Conservation (phyloP, 176 grass and related monocot species). For the Chloris gayana region DNA sequence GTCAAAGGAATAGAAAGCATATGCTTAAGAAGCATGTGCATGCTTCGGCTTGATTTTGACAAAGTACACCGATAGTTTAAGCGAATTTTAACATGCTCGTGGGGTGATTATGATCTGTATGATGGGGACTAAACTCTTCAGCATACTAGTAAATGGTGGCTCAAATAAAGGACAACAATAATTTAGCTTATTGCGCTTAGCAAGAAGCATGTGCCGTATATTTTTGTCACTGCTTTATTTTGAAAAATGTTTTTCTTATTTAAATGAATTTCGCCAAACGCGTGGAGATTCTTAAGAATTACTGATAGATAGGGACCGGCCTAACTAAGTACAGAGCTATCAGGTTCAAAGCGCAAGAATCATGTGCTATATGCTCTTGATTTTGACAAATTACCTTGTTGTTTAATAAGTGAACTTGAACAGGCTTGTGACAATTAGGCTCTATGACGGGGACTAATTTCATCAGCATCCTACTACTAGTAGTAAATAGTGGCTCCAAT, state of each 20-base stretch:
- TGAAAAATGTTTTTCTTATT: neutral
- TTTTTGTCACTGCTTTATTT: neutral
- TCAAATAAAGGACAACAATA: neutral
- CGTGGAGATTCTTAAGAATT: neutral
- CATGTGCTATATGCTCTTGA: neutral
- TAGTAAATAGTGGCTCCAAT: too few relatives aligned
- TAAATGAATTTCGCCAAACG: neutral
- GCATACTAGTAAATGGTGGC: neutral
- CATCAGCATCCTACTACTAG: too few relatives aligned
- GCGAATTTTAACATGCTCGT: neutral
- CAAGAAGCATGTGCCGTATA: neutral
- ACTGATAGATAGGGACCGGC: neutral
- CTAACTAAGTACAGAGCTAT: neutral
- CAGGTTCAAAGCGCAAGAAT: neutral
- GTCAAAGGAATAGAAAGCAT: constrained; percentile 12
- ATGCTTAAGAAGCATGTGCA: constrained; percentile 13
- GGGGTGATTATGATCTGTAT: neutral
- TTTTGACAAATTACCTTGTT: neutral
- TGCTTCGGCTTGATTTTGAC: neutral
- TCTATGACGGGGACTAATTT: too few relatives aligned
- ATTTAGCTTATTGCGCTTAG: neutral
- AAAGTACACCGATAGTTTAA: neutral
- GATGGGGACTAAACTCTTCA: neutral
- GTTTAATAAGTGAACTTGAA: neutral
- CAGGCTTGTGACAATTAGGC: too few relatives aligned